Conservation (phyloP, 2,329 filamentous ascomycete genomes). For the Penicillium sp. region DNA sequence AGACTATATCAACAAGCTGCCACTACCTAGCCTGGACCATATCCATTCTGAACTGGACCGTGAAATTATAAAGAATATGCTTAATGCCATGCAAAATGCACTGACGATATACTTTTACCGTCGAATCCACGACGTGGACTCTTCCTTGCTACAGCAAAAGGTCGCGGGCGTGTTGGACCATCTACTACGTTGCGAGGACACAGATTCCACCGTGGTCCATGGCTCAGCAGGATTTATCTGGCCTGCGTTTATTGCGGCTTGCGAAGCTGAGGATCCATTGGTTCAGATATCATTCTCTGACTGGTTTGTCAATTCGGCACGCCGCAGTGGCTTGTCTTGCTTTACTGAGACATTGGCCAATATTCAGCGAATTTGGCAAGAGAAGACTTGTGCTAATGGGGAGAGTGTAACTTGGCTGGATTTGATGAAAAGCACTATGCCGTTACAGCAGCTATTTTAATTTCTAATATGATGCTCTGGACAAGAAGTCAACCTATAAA, state of each 20-base stretch:
- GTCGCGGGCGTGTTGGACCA: conserved; percentile 39
- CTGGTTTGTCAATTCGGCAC: conserved; percentile 33
- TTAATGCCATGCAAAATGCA: conserved; percentile 44
- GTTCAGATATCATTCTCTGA: conserved; percentile 36
- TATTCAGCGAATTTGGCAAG: conserved; percentile 32
- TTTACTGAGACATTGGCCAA: conserved; percentile 28
- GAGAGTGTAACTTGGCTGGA: conserved; percentile 18
- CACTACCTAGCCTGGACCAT: conserved; percentile 11
- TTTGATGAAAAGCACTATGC: conserved; percentile 12
- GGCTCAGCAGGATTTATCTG: conserved; percentile 42
- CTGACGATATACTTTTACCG: conserved; percentile 49
- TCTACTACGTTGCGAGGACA: conserved; percentile 35
- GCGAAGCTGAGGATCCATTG: conserved; percentile 39
- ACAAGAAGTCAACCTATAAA: neutral
- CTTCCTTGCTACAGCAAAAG: conserved; percentile 41
- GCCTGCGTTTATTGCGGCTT: conserved; percentile 47
- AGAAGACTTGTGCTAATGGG: conserved; percentile 16
- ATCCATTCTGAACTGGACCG: conserved; percentile 10
- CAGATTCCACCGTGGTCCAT: conserved; percentile 32
- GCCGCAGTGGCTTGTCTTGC: conserved; percentile 32
- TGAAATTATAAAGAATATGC: conserved; percentile 29
- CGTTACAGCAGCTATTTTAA: conserved; percentile 1
- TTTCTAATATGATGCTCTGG: neutral
- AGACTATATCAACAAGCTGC: conserved; percentile 22
- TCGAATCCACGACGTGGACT: conserved; percentile 42